Evolutionary conservation across 768 basidiomycete species (phyloP), one percentile per base, ranked within the genome.

Genomic region (Guyanaporus albipodus): DNA sequence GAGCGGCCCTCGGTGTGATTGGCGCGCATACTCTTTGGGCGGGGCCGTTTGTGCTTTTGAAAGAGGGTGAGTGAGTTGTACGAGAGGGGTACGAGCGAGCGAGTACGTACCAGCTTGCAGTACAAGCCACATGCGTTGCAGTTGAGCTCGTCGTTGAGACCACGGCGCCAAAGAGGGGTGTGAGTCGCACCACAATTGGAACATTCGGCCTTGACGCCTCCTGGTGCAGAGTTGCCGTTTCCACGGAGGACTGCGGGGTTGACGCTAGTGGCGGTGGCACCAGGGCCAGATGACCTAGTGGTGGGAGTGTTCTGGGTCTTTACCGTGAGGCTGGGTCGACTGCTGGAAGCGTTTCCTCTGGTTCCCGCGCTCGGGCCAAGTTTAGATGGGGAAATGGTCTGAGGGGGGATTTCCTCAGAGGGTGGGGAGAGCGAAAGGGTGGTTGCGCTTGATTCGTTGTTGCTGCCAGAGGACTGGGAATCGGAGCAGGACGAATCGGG

Each of bases 41-140:
- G 83, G 28, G 90, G 88, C 32, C 89, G 83, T 63, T 92, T 91
- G 62, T 92, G 89, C 85, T 91, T 34, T 12, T 6, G n/a, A n/a
- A 40, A 15, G 15, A 31, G 0, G 4, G 19, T 55, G 15, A 55
- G 47, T 37, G 28, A 21, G 29, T 7, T 6, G 4, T 32, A 14
- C 6, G 1, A 12, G 15, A 17, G 6, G 31, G 31, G 9, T 15
- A 15, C 31, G n/a, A 32, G 12, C 15, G 31, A 32, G 27, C n/a
- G n/a, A 11, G 27, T 29, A 76, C 81, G 41, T 59, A 86, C 89
- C 67, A 89, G 62, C 61, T 91, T 91, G 65, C 87, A 92, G 61
- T 92, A 92, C 33, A 91, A 68, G 4, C 89, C 90, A 53, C 89
- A 91, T 0, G 89, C 89, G 56, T 92, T 91, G 61, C 90, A 91